Conservation (phyloP, 2,329 filamentous ascomycete species). For the Coniosporium tulheliwenetii region DNA sequence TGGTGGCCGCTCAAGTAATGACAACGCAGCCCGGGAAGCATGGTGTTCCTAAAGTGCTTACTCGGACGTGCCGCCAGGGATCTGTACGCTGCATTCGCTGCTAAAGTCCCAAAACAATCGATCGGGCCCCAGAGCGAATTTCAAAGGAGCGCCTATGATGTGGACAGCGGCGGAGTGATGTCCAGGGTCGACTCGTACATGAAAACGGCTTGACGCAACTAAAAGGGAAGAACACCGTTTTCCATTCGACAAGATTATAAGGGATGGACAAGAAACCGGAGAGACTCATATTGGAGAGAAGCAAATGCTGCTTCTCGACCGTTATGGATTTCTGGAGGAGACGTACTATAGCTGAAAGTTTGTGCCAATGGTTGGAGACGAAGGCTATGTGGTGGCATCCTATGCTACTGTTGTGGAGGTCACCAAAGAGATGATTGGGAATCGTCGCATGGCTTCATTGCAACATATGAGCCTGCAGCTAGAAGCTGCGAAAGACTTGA, state of each 20-base stretch:
- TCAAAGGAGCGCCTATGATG: too few relatives aligned
- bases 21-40: too few relatives aligned
- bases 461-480: slow-evolving; percentile 5
- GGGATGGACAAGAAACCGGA: neutral
- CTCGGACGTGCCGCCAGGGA: too few relatives aligned
- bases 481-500: slow-evolving; percentile 3
- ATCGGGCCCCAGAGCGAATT: too few relatives aligned
- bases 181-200: too few relatives aligned
- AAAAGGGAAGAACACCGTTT: too few relatives aligned
- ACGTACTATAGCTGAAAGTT: slow-evolving; percentile 2
- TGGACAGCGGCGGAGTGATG: too few relatives aligned
- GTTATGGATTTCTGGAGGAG: slow-evolving; percentile 4
- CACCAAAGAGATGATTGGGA: slow-evolving; percentile 5
- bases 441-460: slow-evolving; percentile 7
- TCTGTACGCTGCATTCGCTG: too few relatives aligned
- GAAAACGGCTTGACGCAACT: too few relatives aligned
- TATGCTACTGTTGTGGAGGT: slow-evolving; percentile 10
- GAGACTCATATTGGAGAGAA: neutral
- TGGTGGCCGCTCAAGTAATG: too few relatives aligned
- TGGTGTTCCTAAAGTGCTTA: too few relatives aligned
- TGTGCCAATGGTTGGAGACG: slow-evolving; percentile 2
- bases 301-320: slow-evolving; percentile 1
- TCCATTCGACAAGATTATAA: slow-evolving; percentile 1
- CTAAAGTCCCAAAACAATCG: too few relatives aligned
- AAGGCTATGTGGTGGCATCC: slow-evolving; percentile 6